These are phyloP conservation scores for Penicillium sp. DNA, from an alignment of 2,329 filamentous ascomycete genomes.

Conservation along the genomic window DNA sequence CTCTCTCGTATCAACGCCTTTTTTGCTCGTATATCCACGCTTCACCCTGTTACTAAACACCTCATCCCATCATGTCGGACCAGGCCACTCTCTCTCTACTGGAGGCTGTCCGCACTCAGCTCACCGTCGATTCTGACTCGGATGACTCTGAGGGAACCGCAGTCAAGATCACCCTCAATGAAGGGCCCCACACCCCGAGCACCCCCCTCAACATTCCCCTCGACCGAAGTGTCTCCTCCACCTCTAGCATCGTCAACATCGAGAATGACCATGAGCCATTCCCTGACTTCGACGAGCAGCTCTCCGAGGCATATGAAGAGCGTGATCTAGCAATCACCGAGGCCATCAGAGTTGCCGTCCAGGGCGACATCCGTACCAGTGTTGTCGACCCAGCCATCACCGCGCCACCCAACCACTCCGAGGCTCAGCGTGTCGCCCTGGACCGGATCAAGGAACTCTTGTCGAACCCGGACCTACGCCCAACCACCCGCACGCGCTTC, in stretches of 20 bases:
- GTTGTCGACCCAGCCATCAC: conserved; percentile 18
- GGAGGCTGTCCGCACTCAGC: conserved; percentile 13
- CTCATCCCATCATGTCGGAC: conserved; percentile 2
- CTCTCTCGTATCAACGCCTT: background rate
- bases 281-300: conserved; percentile 28
- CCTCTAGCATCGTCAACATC: background rate
- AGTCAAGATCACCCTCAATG: background rate
- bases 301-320: conserved; percentile 5
- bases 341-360: conserved; percentile 25
- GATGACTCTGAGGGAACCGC: conserved; percentile 3
- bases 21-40: background rate
- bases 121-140: conserved; percentile 11
- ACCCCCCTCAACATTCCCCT: background rate
- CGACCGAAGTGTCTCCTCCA: background rate
- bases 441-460: conserved; percentile 21
- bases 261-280: conserved; percentile 25
- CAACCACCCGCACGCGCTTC: conserved; percentile 19
- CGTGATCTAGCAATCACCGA: conserved; percentile 18
- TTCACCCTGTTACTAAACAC: background rate
- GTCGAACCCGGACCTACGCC: conserved; percentile 12
- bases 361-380: conserved; percentile 20
- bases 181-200: background rate
- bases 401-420: background rate
- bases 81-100: conserved; percentile 1
- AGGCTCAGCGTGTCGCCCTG: conserved; percentile 8